Evolutionary conservation across 805 yeast species (phyloP).

Genomic region (Candida silvicultrix): DNA sequence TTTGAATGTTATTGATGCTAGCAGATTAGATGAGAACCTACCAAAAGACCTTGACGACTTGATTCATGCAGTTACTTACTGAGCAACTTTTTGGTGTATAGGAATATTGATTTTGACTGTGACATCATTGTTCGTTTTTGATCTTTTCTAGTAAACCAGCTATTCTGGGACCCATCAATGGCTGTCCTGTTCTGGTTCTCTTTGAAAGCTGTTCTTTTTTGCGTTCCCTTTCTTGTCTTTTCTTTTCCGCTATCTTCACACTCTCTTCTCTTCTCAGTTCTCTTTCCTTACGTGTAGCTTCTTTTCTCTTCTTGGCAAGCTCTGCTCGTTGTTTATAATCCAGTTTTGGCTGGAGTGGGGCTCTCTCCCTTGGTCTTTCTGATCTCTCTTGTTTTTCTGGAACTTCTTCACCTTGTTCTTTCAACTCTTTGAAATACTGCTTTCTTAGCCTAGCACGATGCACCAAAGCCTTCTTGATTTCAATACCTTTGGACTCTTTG

Average conservation of each 20-base stretch:
- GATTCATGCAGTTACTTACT: background rate
- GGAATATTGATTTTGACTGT: background rate
- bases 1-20: constrained; percentile 12
- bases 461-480: constrained; percentile 68
- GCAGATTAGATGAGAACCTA: constrained; percentile 3
- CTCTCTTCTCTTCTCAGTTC: constrained; percentile 37
- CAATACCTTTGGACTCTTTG: constrained; percentile 33
- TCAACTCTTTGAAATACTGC: constrained; percentile 72
- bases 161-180: constrained; percentile 86
- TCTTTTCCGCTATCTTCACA: constrained; percentile 30
- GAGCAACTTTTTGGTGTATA: constrained; percentile 8
- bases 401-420: constrained; percentile 57
- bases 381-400: constrained; percentile 31
- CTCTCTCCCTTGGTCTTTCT: constrained; percentile 11
- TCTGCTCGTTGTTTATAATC: constrained; percentile 30
- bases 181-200: constrained; percentile 76
- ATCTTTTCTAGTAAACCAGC: constrained; percentile 73
- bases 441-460: constrained; percentile 80
- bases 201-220: constrained; percentile 40
- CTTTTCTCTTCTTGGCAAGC: constrained; percentile 29
- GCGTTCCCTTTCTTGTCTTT: constrained; percentile 33
- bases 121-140: constrained; percentile 33
- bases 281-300: constrained; percentile 22
- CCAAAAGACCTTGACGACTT: constrained; percentile 6
- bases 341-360: constrained; percentile 16